Base-by-base conservation (phyloP, 2,329 filamentous ascomycete genomes). In the Hymenoscyphus linearis region DNA sequence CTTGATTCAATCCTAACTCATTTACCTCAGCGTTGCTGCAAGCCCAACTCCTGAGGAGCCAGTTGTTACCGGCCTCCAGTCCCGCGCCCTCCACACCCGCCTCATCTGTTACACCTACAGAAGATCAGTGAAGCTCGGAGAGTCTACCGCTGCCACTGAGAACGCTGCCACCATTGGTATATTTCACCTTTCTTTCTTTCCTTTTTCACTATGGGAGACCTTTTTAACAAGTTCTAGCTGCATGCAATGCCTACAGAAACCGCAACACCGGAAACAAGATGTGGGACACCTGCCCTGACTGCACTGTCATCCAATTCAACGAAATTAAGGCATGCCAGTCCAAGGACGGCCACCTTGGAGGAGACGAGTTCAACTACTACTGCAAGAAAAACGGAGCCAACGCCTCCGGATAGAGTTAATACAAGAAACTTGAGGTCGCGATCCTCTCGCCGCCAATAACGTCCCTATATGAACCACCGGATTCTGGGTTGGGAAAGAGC, bases 251-350 rank as follows among this genome's bases (percentile, higher is more conserved):
- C n/a, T 67, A 67, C 58, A 25, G 40, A 1, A 55, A 44, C 9
- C 58, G 64, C 3, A 63, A 67, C 31, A 62, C 57, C 3, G 64
- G 64, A 0, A 40, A 31, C n/a, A 54, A 66, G 2, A 52, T 37
- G 53, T 65, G 64, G 63, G 60, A 65, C 16, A 62, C 60, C 13
- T 67, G 66, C 57, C 57, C 63, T 16, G 66, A 67, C 55, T 67
- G 66, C 34, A 56, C 62, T 7, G 65, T 61, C 13, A 47, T 55
- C 10, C 44, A 47, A 25, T 1, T 40, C 1, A 40, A 26, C 34
- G n/a, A 36, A n/a, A 16, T 26, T 10, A 31, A 31, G 26, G 31
- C 31, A 22, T 56, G 35, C 18, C 14, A 25, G 2, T 56, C 54
- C 1, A 16, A 3, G 1, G 18, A 34, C 3, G 22, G 31, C 22